phyloP scores from a whole-genome alignment of 345 rosid genomes.

The Noccaea caerulescens region DNA sequence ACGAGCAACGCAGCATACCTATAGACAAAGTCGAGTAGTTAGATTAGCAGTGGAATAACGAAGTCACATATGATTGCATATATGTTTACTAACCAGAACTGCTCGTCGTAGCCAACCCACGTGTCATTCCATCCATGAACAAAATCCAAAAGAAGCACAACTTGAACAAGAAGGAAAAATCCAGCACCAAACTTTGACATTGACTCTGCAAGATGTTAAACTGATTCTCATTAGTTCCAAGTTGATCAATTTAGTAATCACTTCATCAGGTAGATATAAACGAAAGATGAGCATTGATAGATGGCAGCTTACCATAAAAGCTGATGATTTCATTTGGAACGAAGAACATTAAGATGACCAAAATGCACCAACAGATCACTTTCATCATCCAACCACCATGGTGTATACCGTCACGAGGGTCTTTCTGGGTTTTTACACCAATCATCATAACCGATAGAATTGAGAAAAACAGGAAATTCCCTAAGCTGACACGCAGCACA shows the following conservation, averaged over 20 bases:
- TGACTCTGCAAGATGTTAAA: slow-evolving; percentile 57
- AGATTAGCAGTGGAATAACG: slow-evolving; percentile 13
- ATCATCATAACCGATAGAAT: slow-evolving; percentile 76
- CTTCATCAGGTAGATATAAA: background rate
- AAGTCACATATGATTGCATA: background rate
- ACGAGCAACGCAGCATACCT: slow-evolving; percentile 85
- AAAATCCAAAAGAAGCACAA: slow-evolving; percentile 97
- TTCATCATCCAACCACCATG: slow-evolving; percentile 99
- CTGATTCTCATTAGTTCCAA: background rate
- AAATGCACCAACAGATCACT: slow-evolving; percentile 78
- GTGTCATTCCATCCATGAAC: slow-evolving; percentile 99
- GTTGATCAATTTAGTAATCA: background rate
- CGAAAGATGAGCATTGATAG: background rate
- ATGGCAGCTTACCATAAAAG: slow-evolving; percentile 68
- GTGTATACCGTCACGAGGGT: slow-evolving; percentile 94
- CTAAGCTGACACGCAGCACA: slow-evolving; percentile 95
- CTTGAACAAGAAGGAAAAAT: slow-evolving; percentile 94
- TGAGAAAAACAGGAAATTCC: slow-evolving; percentile 89
- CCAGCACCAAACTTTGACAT: slow-evolving; percentile 97
- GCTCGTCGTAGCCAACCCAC: slow-evolving; percentile 96
- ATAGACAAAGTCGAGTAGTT: slow-evolving; percentile 12
- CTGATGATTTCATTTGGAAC: slow-evolving; percentile 90
- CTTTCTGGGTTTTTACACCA: slow-evolving; percentile 92
- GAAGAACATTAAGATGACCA: slow-evolving; percentile 93
- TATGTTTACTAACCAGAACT: slow-evolving; percentile 81